These are phyloP conservation scores for Mycena epipterygia DNA, from an alignment of 768 basidiomycete genomes.

Conservation along the genomic window DNA sequence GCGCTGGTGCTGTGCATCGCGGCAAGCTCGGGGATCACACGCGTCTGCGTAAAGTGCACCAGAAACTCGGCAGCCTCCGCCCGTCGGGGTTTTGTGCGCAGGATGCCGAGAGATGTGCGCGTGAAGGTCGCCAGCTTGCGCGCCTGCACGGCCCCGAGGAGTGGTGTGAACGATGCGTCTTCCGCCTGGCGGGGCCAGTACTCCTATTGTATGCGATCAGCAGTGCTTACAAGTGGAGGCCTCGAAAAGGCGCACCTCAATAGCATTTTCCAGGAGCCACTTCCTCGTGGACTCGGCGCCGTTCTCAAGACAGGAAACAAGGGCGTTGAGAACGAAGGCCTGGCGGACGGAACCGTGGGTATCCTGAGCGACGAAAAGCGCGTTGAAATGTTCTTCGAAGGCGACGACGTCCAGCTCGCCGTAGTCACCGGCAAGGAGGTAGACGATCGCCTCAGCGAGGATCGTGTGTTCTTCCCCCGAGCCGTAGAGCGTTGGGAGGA, in stretches of 20 bases:
- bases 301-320: constrained; percentile 67
- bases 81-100: constrained; percentile 39
- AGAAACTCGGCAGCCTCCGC: constrained; percentile 32
- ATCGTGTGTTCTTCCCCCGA: constrained; percentile 50
- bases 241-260: constrained; percentile 58
- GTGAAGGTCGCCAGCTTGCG: constrained; percentile 61
- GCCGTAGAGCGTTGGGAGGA: constrained; percentile 60
- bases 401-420: constrained; percentile 25
- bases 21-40: constrained; percentile 64
- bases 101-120: constrained; percentile 46
- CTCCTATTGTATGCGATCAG: constrained; percentile 48
- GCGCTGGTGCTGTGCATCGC: constrained; percentile 40
- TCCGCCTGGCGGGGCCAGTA: constrained; percentile 61
- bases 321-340: constrained; percentile 56
- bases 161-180: constrained; percentile 53
- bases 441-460: constrained; percentile 49
- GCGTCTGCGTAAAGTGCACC: constrained; percentile 49
- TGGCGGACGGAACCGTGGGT: constrained; percentile 27
- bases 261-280: constrained; percentile 63
- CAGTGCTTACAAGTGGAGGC: not conserved
- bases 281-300: constrained; percentile 58
- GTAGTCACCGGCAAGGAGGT: constrained; percentile 34
- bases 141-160: constrained; percentile 61
- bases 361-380: constrained; percentile 29
- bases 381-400: constrained; percentile 34